These are phyloP conservation scores for Fusarium sacchari DNA, from an alignment of 2,329 filamentous ascomycete genomes.

Conservation along the genomic window DNA sequence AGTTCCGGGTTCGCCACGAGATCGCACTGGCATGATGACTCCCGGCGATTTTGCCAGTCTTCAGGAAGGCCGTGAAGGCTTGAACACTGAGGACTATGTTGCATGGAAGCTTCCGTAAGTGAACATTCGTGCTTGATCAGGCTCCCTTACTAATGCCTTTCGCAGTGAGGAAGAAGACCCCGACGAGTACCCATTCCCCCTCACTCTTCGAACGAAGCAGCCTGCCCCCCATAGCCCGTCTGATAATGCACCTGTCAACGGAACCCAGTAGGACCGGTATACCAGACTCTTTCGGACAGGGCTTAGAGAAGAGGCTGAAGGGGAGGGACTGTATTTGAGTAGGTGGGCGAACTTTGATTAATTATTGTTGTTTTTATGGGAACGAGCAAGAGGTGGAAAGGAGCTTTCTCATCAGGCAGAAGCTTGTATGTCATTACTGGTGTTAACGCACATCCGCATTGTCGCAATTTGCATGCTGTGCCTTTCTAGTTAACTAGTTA, in stretches of 20 bases:
- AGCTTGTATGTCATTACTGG: constrained; percentile 37
- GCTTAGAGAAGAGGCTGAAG: constrained; percentile 1
- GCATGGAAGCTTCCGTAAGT: constrained; percentile 98
- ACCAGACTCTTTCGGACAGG: neutral
- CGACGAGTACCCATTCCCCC: constrained; percentile 72
- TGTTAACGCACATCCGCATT: constrained; percentile 37
- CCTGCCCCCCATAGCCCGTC: constrained; percentile 43
- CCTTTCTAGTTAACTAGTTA: constrained; percentile 32
- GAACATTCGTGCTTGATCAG: neutral
- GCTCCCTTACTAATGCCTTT: constrained; percentile 28
- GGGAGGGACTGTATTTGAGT: constrained; percentile 26
- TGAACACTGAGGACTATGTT: constrained; percentile 97
- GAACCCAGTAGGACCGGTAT: constrained; percentile 32
- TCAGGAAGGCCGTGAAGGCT: constrained; percentile 91
- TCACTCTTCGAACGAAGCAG: constrained; percentile 66
- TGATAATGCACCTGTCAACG: constrained; percentile 41
- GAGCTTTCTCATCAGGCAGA: constrained; percentile 11
- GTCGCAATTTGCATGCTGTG: constrained; percentile 29
- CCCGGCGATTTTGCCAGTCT: constrained; percentile 97
- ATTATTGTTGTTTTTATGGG: constrained; percentile 22
- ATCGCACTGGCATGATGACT: constrained; percentile 97
- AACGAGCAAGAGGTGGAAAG: neutral
- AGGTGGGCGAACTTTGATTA: constrained; percentile 26
- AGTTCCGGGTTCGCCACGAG: constrained; percentile 90
- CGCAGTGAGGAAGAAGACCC: constrained; percentile 90